These are phyloP conservation scores for Cicer chorassanicum DNA, from an alignment of 306 rosid genomes.

Conservation along the genomic window DNA sequence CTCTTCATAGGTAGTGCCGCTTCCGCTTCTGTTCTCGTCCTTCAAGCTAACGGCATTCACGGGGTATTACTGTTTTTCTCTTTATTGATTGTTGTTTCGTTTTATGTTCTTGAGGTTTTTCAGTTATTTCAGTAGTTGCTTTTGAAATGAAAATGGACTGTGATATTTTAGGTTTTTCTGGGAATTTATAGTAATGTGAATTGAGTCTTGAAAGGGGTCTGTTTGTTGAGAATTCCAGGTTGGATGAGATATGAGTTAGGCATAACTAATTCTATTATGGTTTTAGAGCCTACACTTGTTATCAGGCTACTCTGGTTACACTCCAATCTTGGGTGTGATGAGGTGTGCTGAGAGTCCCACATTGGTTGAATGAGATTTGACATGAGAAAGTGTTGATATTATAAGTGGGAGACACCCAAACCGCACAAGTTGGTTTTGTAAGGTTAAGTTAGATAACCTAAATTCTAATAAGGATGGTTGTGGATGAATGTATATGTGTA, in stretches of 20 bases:
- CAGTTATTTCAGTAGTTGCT: too few relatives aligned
- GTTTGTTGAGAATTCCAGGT: background rate
- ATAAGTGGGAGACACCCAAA: too few relatives aligned
- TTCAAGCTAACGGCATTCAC: conserved; percentile 64
- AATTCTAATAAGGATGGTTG: background rate
- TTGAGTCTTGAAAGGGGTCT: background rate
- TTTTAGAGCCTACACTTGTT: too few relatives aligned
- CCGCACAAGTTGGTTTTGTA: too few relatives aligned
- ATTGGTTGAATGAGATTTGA: too few relatives aligned
- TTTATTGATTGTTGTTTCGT: background rate
- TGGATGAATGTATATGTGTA: background rate
- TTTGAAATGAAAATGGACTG: background rate
- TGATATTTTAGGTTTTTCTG: background rate
- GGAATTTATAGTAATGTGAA: background rate
- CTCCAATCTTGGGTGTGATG: too few relatives aligned
- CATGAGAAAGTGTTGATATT: too few relatives aligned
- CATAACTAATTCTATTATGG: too few relatives aligned
- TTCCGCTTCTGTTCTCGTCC: conserved; percentile 62
- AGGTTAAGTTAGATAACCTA: too few relatives aligned
- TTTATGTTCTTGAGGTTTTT: background rate
- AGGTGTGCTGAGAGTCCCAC: too few relatives aligned
- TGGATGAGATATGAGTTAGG: too few relatives aligned
- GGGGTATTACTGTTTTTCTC: conserved; percentile 49
- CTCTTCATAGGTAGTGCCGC: conserved; percentile 76
- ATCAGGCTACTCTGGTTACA: too few relatives aligned